phyloP scores from a whole-genome alignment of 2,329 filamentous ascomycete species.

The Eutypa lata region DNA sequence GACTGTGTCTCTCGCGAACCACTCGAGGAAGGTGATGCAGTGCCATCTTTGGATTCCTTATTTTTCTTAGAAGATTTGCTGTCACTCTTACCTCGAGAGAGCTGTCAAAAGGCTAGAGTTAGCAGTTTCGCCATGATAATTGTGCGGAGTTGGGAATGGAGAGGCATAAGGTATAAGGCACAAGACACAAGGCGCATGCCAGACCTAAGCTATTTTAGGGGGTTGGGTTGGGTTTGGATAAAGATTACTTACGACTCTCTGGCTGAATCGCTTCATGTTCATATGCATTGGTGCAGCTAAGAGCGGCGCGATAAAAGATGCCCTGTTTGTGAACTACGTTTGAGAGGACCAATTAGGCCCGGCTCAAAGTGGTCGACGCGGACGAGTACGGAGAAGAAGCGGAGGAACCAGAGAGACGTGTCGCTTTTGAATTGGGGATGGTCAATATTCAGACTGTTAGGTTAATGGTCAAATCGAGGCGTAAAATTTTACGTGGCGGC shows the following conservation, averaged over 20 bases:
- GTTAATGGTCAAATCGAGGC: neutral
- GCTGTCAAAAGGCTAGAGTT: constrained; percentile 66
- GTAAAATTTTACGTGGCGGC: neutral
- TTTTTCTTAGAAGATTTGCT: constrained; percentile 81
- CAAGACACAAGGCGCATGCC: constrained; percentile 12
- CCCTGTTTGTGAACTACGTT: neutral
- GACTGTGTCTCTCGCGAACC: constrained; percentile 57
- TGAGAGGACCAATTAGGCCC: constrained; percentile 1
- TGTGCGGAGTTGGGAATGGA: neutral
- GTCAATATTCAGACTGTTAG: neutral
- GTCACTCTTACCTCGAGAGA: constrained; percentile 83
- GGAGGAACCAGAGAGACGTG: neutral
- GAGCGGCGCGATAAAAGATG: neutral
- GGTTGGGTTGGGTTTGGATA: neutral
- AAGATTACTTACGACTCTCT: constrained; percentile 84
- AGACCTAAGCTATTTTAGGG: constrained; percentile 1
- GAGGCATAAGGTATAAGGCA: neutral
- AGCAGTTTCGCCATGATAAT: constrained; percentile 36
- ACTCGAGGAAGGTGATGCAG: constrained; percentile 69
- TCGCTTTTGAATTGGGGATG: neutral
- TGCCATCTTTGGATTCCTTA: constrained; percentile 71
- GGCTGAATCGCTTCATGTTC: constrained; percentile 93
- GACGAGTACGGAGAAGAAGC: neutral
- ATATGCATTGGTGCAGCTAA: neutral
- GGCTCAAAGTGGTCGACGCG: neutral